Base-by-base conservation (phyloP, 441 rosid genomes). In the Gossypium laxum region DNA sequence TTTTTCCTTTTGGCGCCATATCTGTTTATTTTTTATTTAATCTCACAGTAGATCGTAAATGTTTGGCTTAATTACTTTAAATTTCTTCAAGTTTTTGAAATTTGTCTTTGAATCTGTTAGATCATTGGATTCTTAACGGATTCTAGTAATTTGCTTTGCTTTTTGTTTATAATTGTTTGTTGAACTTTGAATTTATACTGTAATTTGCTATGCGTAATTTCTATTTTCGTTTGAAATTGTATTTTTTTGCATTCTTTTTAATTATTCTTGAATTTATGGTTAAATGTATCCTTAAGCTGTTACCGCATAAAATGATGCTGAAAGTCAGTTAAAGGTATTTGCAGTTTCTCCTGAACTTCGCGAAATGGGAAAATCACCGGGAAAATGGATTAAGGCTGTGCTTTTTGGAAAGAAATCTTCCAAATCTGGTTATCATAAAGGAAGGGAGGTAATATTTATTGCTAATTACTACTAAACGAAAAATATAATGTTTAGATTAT, bases 401-500 rank as follows among this genome's bases (percentile, higher is more conserved):
- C 78, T 93, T 1, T 87, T 89, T 75, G 94, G 97, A 38, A 93
- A 89, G 84, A 93, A 86, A 78, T 55, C 88, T 11, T 88, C 94
- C 58, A 91, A 89, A 78, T 82, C 88, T 57, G 74, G 77, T 71
- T 50, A 68, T 32, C 83, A 82, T 24, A 91, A 81, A 75, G 88
- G 77, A 63, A 84, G 83, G 66, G 96, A 91, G 94, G 97, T 91
- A 75, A 71, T 21, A 5, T 41, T 45, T 5, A 19, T 18, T 12
- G 14, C 32, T 45, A 19, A 41, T 38, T 19, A 41, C 52, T 64
- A 4, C 0, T 69, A 48, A 66, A 38, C 12, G 45, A 51, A 51
- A 51, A 6, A 17, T 18, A 50, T 48, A 48, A 54, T 54, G 12
- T 54, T 54, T 54, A 54, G 58, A 19, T 54, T 11, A 54, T 19